Evolutionary conservation across 1,284 basidiomycete species (phyloP).

Genomic region (Naganishia sp.): DNA sequence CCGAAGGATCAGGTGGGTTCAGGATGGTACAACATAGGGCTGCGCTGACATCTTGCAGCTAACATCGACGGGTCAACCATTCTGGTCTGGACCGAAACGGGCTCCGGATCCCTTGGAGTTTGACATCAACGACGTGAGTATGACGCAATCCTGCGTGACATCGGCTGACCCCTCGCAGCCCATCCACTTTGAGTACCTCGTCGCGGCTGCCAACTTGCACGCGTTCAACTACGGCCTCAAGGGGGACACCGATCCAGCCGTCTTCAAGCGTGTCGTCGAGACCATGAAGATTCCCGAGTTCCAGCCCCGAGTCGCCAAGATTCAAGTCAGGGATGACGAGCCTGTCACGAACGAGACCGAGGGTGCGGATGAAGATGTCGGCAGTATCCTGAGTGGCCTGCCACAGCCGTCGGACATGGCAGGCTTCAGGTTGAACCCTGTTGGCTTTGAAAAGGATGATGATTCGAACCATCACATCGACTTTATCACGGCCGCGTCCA

Average conservation of each 20-base stretch:
- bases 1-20: slow-evolving; percentile 77
- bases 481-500: slow-evolving; percentile 97
- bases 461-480: slow-evolving; percentile 98
- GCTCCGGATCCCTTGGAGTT: slow-evolving; percentile 92
- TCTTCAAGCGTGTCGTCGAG: slow-evolving; percentile 83
- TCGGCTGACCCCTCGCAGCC: slow-evolving; percentile 59
- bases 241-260: slow-evolving; percentile 75
- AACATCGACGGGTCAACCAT: slow-evolving; percentile 87
- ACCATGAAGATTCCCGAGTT: slow-evolving; percentile 91
- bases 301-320: slow-evolving; percentile 84
- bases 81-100: slow-evolving; percentile 97
- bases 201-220: slow-evolving; percentile 92
- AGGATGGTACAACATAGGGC: neutral
- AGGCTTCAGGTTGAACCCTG: slow-evolving; percentile 90
- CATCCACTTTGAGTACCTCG: slow-evolving; percentile 84
- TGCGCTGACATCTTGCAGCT: slow-evolving; percentile 46
- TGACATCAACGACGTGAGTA: slow-evolving; percentile 76
- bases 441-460: slow-evolving; percentile 99
- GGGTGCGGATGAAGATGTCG: slow-evolving; percentile 58
- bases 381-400: slow-evolving; percentile 65
- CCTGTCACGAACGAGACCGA: slow-evolving; percentile 64
- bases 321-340: slow-evolving; percentile 94
- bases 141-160: neutral
- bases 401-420: slow-evolving; percentile 88
- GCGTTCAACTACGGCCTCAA: slow-evolving; percentile 98